A percentile compares a stretch with the other conserved stretches of the same genome.
Conservation (phyloP, 257 asterid species). For the Capsicum pubescens region DNA sequence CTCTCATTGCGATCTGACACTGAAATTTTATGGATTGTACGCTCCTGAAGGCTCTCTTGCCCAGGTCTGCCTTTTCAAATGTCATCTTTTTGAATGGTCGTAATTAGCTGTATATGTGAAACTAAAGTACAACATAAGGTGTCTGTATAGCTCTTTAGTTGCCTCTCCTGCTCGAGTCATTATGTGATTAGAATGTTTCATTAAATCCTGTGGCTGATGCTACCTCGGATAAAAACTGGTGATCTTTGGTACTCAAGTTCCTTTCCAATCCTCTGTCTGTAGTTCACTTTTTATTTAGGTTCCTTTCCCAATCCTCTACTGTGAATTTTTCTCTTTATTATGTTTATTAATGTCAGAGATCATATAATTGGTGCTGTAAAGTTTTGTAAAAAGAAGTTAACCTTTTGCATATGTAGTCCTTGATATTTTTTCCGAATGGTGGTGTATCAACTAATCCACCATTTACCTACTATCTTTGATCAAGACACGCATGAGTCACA, state of each 20-base stretch:
- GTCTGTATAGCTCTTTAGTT: conserved; percentile 13
- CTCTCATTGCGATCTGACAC: conserved; percentile 78
- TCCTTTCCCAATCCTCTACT: not conserved
- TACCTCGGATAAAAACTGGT: conserved; percentile 7
- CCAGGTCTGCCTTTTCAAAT: conserved; percentile 60
- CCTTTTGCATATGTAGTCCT: not conserved
- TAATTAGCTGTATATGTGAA: conserved; percentile 13
- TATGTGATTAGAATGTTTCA: not conserved
- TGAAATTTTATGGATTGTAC: conserved; percentile 88
- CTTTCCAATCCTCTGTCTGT: not conserved
- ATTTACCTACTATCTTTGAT: not conserved
- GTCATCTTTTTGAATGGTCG: not conserved
- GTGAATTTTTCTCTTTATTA: not conserved
- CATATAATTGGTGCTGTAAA: not conserved
- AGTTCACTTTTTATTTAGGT: conserved; percentile 13
- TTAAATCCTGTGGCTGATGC: not conserved
- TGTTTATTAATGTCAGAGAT: conserved; percentile 9
- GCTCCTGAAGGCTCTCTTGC: conserved; percentile 99
- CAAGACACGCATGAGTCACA: not conserved
- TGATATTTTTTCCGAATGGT: not conserved
- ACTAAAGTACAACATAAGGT: not conserved
- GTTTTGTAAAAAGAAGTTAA: not conserved
- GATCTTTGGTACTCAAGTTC: not conserved
- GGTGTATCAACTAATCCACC: not conserved
- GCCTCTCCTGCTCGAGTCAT: not conserved